phyloP scores from a whole-genome alignment of 139 green algal species.

The Tetraselmis chui region DNA sequence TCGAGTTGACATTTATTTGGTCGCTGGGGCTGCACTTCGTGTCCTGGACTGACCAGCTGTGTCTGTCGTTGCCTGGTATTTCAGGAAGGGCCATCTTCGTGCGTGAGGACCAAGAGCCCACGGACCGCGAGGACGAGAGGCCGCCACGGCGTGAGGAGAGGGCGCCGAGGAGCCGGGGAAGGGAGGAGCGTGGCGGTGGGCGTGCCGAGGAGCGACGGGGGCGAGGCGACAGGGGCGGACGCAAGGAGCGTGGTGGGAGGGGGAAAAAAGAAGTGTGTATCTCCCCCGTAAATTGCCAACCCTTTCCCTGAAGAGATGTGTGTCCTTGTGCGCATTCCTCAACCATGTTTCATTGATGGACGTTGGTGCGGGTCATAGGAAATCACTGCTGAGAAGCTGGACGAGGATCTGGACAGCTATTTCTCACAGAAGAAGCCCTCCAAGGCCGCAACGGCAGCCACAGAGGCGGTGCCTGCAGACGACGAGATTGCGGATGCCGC shows the following conservation, averaged over 20 bases:
- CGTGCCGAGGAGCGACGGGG: neutral
- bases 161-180: neutral
- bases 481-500: neutral
- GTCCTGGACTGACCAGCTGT: neutral
- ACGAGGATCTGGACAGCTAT: neutral
- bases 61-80: neutral
- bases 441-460: neutral
- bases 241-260: neutral
- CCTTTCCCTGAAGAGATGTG: too few species aligned
- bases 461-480: neutral
- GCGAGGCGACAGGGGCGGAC: neutral
- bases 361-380: too few species aligned
- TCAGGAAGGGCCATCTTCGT: neutral
- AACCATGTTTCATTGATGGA: too few species aligned
- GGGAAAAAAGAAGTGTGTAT: neutral
- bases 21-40: too few species aligned
- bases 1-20: too few species aligned
- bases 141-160: neutral
- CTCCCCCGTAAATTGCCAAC: too few species aligned
- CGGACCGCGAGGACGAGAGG: neutral
- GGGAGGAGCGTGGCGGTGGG: neutral
- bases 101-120: neutral
- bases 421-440: neutral
- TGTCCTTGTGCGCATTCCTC: too few species aligned
- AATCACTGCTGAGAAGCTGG: neutral